Evolutionary conservation across 305 asterid genomes (phyloP).

Genomic region (Fraxinus dipetala): DNA sequence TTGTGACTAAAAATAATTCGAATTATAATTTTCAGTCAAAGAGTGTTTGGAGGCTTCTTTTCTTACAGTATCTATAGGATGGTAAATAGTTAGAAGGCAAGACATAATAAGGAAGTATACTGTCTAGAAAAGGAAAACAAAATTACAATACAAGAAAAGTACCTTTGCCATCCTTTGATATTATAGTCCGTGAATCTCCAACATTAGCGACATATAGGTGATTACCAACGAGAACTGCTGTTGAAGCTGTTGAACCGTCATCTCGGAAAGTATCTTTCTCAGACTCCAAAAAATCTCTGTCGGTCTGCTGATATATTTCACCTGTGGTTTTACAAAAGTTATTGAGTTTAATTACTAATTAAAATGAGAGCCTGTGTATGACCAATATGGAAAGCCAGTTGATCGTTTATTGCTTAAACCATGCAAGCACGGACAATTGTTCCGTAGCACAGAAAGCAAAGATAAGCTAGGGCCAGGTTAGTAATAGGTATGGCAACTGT

Average conservation of each 20-base stretch:
- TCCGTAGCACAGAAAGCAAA: background rate
- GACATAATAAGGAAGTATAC: background rate
- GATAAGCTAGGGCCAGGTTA: background rate
- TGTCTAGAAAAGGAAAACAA: background rate
- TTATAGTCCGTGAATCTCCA: slow-evolving; percentile 93
- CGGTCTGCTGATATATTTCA: slow-evolving; percentile 80
- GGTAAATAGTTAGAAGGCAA: background rate
- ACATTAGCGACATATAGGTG: slow-evolving; percentile 96
- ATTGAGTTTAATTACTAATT: background rate
- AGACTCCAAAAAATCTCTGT: slow-evolving; percentile 76
- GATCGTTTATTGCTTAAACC: background rate
- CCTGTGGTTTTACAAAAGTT: slow-evolving; percentile 46
- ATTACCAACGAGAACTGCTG: slow-evolving; percentile 83
- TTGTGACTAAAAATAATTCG: background rate
- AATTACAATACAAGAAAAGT: background rate
- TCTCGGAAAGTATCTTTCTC: slow-evolving; percentile 88
- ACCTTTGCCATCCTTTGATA: slow-evolving; percentile 94
- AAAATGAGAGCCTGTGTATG: background rate
- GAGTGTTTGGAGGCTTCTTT: background rate
- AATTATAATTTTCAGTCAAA: background rate
- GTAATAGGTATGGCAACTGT: background rate
- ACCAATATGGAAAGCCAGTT: background rate
- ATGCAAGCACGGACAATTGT: background rate
- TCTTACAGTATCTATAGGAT: background rate
- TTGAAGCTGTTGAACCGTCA: slow-evolving; percentile 97